A percentile compares a stretch with the other conserved stretches of the same genome.
These are phyloP conservation scores for Diophrys appendiculata DNA, from an alignment of 73 alveolate genomes.

Conservation along the genomic window DNA sequence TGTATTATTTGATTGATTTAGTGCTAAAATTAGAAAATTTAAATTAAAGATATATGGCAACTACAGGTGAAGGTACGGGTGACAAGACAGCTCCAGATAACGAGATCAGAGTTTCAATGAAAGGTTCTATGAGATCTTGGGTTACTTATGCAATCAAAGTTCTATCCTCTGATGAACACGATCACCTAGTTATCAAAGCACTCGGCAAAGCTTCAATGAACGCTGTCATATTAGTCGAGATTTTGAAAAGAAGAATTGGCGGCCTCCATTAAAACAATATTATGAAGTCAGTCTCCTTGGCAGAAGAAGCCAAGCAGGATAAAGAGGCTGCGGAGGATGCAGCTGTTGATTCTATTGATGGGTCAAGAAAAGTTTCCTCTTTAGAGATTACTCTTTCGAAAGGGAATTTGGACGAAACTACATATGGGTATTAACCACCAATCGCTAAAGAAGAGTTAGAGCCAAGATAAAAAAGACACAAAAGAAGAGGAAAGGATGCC, in stretches of 20 bases:
- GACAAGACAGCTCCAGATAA: slow-evolving; percentile 10
- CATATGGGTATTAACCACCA: slow-evolving; percentile 47
- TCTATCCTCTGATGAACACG: slow-evolving; percentile 10
- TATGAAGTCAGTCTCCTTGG: slow-evolving; percentile 22
- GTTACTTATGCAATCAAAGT: slow-evolving; percentile 20
- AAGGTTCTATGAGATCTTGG: slow-evolving; percentile 7
- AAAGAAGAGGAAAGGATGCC: not conserved
- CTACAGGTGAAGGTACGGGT: not conserved
- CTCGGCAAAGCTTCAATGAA: slow-evolving; percentile 65
- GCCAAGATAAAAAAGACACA: slow-evolving; percentile 5
- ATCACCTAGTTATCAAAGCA: slow-evolving; percentile 32
- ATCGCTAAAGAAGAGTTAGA: slow-evolving; percentile 28
- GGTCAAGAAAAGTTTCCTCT: slow-evolving; percentile 25
- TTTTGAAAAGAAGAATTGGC: slow-evolving; percentile 58
- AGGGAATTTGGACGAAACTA: slow-evolving; percentile 23
- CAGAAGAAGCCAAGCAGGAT: not conserved
- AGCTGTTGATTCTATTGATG: slow-evolving; percentile 24
- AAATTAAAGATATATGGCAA: not conserved
- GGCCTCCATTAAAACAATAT: slow-evolving; percentile 54
- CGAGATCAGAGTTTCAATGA: slow-evolving; percentile 24
- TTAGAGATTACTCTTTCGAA: slow-evolving; percentile 51
- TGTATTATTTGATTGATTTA: no score
- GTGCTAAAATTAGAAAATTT: no score
- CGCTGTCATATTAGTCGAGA: slow-evolving; percentile 56
- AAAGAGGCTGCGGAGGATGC: slow-evolving; percentile 19